Conservation (phyloP, 2,329 filamentous ascomycete genomes). For the Mycosphaerella arachidis region DNA sequence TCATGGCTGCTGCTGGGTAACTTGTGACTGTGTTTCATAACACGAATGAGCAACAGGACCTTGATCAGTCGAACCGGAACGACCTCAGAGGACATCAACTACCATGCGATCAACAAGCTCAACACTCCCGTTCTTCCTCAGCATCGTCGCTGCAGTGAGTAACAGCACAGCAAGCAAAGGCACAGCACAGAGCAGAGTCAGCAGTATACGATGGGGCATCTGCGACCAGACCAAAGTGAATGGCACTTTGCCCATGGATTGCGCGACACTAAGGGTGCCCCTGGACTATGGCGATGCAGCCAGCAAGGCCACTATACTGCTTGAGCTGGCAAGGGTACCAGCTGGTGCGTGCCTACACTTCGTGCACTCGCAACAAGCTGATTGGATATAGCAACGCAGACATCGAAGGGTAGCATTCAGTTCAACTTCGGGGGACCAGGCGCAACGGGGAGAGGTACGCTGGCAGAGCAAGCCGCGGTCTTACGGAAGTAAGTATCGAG, state of each 20-base stretch:
- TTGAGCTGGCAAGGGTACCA: conserved; percentile 29
- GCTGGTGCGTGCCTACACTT: conserved; percentile 9
- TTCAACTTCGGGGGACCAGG: conserved; percentile 36
- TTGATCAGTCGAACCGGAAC: too few species aligned
- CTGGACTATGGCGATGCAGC: conserved; percentile 33
- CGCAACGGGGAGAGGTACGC: background rate
- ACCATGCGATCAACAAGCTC: too few species aligned
- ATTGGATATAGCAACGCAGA: conserved; percentile 16
- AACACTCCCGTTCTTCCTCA: too few species aligned
- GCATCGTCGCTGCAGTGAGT: too few species aligned
- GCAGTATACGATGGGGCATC: conserved; percentile 1
- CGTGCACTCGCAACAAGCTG: too few species aligned
- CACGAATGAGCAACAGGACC: too few species aligned
- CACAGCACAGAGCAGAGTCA: background rate
- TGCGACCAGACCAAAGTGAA: conserved; percentile 3
- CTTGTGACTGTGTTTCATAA: too few species aligned
- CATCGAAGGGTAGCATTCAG: conserved; percentile 32
- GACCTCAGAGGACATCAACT: too few species aligned
- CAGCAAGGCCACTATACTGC: conserved; percentile 22
- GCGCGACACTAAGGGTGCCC: conserved; percentile 33
- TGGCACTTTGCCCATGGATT: conserved; percentile 12
- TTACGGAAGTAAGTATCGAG: background rate
- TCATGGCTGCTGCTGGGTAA: too few species aligned
- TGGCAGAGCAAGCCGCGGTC: background rate
- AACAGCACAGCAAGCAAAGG: too few species aligned